A percentile compares a stretch with the other conserved stretches of the same genome.
Conservation (phyloP, 1,284 basidiomycete species). For the Jaminaea rosea region DNA sequence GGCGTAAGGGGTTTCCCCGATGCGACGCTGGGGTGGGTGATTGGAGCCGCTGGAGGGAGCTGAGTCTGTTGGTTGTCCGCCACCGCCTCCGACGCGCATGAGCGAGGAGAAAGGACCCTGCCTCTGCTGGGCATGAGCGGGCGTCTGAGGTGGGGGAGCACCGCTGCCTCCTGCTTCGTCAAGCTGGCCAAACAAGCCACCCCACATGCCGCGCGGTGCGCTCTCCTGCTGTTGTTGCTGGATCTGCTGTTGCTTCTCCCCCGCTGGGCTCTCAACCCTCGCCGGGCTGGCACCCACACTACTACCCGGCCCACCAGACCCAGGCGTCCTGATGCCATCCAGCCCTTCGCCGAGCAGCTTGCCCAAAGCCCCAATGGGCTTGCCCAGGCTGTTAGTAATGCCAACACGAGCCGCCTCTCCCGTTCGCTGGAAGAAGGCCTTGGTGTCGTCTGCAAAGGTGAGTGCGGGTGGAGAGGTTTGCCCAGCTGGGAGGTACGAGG, state of each 20-base stretch:
- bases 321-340: conserved; percentile 33
- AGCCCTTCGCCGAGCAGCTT: conserved; percentile 40
- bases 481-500: conserved; percentile 18
- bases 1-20: not conserved
- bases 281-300: not conserved
- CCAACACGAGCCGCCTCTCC: conserved; percentile 42
- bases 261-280: not conserved
- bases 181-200: not conserved
- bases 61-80: too few species aligned
- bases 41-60: not conserved
- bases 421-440: conserved; percentile 41
- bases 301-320: conserved; percentile 1
- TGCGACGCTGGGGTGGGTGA: not conserved
- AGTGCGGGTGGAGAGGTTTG: conserved; percentile 3
- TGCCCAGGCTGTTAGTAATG: conserved; percentile 16
- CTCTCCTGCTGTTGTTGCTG: conserved; percentile 5
- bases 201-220: not conserved
- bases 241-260: not conserved
- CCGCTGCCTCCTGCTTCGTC: not conserved
- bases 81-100: too few species aligned
- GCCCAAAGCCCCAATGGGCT: conserved; percentile 40
- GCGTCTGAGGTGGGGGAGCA: conserved; percentile 7
- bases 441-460: conserved; percentile 41
- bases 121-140: conserved; percentile 3
- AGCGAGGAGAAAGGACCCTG: conserved; percentile 7